A percentile compares a stretch with the other conserved stretches of the same genome.
Conservation (phyloP, 2,329 filamentous ascomycete genomes). For the Penicillium sp. region DNA sequence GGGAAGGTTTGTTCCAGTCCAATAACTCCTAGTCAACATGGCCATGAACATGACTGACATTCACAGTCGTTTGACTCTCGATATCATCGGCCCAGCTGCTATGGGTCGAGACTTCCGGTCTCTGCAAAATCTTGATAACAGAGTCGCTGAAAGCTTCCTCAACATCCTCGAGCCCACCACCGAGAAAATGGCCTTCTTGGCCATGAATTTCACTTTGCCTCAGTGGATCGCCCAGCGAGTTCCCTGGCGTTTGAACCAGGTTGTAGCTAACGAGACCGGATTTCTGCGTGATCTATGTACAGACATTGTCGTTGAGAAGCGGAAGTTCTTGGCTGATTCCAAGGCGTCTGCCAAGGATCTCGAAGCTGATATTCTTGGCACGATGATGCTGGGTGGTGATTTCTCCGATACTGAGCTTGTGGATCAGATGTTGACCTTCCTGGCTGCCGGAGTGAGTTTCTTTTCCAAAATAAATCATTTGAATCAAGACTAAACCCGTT, state of each 20-base stretch:
- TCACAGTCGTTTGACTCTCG: constrained; percentile 51
- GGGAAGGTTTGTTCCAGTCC: constrained; percentile 24
- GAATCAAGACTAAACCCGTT: constrained; percentile 11
- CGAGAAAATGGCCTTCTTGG: constrained; percentile 44
- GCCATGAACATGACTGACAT: not conserved
- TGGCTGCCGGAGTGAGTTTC: constrained; percentile 37
- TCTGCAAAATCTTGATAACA: constrained; percentile 50
- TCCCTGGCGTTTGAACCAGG: constrained; percentile 39
- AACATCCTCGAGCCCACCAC: constrained; percentile 49
- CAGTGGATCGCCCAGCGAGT: constrained; percentile 50
- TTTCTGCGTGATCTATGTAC: constrained; percentile 34
- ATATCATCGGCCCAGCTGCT: constrained; percentile 31
- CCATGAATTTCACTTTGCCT: constrained; percentile 49
- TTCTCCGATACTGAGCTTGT: constrained; percentile 42
- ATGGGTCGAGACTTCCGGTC: constrained; percentile 47
- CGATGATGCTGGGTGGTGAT: constrained; percentile 38
- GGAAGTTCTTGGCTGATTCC: constrained; percentile 21
- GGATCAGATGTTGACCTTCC: constrained; percentile 43
- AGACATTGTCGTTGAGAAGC: constrained; percentile 37
- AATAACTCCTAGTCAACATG: not conserved
- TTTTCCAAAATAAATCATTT: not conserved
- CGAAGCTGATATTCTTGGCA: constrained; percentile 39
- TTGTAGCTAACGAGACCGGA: constrained; percentile 30
- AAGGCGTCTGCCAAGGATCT: constrained; percentile 40
- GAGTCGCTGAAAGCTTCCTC: constrained; percentile 53